Evolutionary conservation across 164 flowering plant species (phyloP).

Genomic region (Aristolochia contorta): DNA sequence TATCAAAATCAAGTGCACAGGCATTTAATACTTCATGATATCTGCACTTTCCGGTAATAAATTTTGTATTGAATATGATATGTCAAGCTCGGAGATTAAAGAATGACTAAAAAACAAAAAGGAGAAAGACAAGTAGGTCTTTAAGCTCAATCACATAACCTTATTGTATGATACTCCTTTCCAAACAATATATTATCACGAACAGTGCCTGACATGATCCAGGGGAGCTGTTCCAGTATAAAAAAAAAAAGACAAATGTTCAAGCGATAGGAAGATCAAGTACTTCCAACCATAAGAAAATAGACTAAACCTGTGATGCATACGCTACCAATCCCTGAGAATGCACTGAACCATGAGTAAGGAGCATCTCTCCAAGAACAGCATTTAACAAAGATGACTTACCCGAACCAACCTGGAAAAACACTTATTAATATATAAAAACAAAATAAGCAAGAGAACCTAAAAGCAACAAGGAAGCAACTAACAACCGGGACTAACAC

Average conservation of each 20-base stretch:
- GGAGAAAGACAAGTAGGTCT: background rate
- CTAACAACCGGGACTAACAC: background rate
- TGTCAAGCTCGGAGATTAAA: no score
- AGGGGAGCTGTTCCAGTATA: constrained; percentile 52
- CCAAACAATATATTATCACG: constrained; percentile 88
- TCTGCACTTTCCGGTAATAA: constrained; percentile 27
- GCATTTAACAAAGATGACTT: constrained; percentile 83
- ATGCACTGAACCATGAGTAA: constrained; percentile 44
- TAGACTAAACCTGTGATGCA: constrained; percentile 72
- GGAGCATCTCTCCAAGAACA: constrained; percentile 64
- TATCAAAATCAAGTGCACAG: constrained; percentile 77
- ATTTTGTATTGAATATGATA: background rate
- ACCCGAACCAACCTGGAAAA: constrained; percentile 87
- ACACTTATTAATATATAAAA: constrained; percentile 8
- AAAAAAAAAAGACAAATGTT: constrained; percentile 5
- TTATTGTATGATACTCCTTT: constrained; percentile 42
- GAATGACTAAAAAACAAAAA: background rate
- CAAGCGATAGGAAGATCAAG: background rate
- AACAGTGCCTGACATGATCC: constrained; percentile 85
- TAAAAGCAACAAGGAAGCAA: background rate
- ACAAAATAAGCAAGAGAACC: background rate
- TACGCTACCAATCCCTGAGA: constrained; percentile 64
- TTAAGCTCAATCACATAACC: constrained; percentile 27
- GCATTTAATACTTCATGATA: constrained; percentile 54
- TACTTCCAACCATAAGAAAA: background rate